These are phyloP conservation scores for Apiotrichum veenhuisii DNA, from an alignment of 1,284 basidiomycete species.

Conservation along the genomic window DNA sequence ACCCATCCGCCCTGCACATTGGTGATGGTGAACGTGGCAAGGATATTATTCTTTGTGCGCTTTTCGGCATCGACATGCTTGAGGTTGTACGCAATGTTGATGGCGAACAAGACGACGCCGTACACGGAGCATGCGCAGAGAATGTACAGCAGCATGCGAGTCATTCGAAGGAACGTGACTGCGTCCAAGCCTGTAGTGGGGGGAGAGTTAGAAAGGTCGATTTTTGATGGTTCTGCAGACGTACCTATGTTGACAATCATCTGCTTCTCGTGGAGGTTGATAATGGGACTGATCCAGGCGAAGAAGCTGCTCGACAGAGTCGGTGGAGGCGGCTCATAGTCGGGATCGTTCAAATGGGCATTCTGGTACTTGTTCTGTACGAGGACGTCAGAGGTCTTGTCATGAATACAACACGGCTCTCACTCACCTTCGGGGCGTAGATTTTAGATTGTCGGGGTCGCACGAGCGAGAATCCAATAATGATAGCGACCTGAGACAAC, in stretches of 20 bases:
- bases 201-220: neutral
- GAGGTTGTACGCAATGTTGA: conserved; percentile 62
- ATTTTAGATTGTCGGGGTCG: conserved; percentile 67
- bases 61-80: conserved; percentile 52
- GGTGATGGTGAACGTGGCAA: conserved; percentile 73
- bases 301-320: conserved; percentile 74
- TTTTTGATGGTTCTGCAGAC: too few relatives aligned
- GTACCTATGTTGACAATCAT: conserved; percentile 77
- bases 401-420: neutral
- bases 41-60: conserved; percentile 51
- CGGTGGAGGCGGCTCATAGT: conserved; percentile 45
- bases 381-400: neutral
- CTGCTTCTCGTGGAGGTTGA: conserved; percentile 78
- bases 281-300: conserved; percentile 83
- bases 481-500: conserved; percentile 54
- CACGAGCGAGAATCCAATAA: conserved; percentile 69
- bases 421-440: conserved; percentile 53
- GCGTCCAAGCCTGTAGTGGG: conserved; percentile 76
- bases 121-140: conserved; percentile 67
- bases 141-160: conserved; percentile 67
- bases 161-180: conserved; percentile 85
- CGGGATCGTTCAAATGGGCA: conserved; percentile 36
- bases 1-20: conserved; percentile 65
- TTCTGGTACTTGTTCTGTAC: conserved; percentile 71
- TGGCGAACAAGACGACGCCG: conserved; percentile 68